Evolutionary conservation across 2,329 filamentous ascomycete species (phyloP).

Genomic region (Tothia fuscella): DNA sequence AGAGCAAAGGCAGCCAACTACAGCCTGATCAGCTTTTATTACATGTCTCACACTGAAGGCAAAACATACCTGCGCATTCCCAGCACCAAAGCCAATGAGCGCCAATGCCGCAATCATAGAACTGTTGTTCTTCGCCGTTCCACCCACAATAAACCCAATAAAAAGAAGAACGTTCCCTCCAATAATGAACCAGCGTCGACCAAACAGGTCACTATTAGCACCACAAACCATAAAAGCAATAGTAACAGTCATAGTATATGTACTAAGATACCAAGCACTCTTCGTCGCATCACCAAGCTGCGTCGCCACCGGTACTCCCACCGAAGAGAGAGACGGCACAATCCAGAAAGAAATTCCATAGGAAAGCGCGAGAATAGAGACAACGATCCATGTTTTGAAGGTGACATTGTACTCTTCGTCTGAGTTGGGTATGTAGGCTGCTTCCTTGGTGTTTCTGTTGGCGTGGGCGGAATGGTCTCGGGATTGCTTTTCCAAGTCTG

Average conservation of each 20-base stretch:
- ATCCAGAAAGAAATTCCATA: constrained; percentile 22
- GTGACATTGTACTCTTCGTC: constrained; percentile 29
- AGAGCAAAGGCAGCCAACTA: constrained; percentile 16
- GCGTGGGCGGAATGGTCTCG: too few relatives aligned
- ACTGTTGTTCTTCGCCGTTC: constrained; percentile 11
- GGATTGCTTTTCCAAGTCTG: too few relatives aligned
- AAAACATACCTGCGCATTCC: constrained; percentile 33
- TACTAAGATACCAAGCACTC: constrained; percentile 14
- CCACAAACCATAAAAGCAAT: constrained; percentile 8
- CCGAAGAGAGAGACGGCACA: constrained; percentile 18
- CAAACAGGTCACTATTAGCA: constrained; percentile 13
- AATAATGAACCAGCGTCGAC: constrained; percentile 14
- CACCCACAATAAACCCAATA: constrained; percentile 11
- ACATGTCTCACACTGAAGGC: constrained; percentile 13
- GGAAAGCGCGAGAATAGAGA: constrained; percentile 18
- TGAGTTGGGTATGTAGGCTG: constrained; percentile 18
- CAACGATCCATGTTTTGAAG: constrained; percentile 19
- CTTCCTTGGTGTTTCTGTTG: background rate
- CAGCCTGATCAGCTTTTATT: constrained; percentile 2
- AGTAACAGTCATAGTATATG: constrained; percentile 5
- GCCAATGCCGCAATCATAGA: constrained; percentile 11
- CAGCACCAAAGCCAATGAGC: constrained; percentile 11
- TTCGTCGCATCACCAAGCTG: constrained; percentile 14
- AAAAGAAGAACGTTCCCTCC: constrained; percentile 11
- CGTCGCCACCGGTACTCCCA: constrained; percentile 14